Evolutionary conservation across 176 grass and related monocot species (phyloP).

Genomic region (Urochloa ruziziensis): DNA sequence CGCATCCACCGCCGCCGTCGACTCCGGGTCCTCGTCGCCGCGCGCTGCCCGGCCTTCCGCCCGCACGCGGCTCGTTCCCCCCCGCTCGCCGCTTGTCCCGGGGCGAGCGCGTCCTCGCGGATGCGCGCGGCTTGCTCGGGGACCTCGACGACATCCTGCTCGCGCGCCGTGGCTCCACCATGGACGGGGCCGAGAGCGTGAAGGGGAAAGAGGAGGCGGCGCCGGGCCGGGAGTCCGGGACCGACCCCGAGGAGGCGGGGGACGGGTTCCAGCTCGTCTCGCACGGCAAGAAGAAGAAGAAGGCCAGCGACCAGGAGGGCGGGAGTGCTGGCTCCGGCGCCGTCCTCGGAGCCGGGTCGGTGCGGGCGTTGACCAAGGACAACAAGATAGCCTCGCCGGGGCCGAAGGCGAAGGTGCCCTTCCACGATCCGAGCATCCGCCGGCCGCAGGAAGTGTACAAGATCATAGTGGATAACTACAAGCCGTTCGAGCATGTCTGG

Average conservation of each 20-base stretch:
- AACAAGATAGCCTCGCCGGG: slow-evolving; percentile 42
- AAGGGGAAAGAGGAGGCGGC: slow-evolving; percentile 40
- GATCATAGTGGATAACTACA: slow-evolving; percentile 77
- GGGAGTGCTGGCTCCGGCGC: not conserved
- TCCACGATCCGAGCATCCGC: slow-evolving; percentile 78
- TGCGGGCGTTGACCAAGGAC: slow-evolving; percentile 54
- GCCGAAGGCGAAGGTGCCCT: slow-evolving; percentile 53
- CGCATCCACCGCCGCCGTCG: not conserved
- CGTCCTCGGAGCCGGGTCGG: not conserved
- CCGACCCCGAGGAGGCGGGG: slow-evolving; percentile 44
- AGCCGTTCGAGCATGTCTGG: slow-evolving; percentile 93
- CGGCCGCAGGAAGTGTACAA: slow-evolving; percentile 80
- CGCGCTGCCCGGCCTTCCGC: slow-evolving; percentile 21
- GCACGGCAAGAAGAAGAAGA: slow-evolving; percentile 55
- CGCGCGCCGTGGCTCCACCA: slow-evolving; percentile 43
- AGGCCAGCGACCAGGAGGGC: slow-evolving; percentile 15
- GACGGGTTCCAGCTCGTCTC: slow-evolving; percentile 63
- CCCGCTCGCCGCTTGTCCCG: slow-evolving; percentile 6
- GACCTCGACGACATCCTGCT: slow-evolving; percentile 46
- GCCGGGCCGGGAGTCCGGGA: slow-evolving; percentile 4
- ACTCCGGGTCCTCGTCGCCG: slow-evolving; percentile 11
- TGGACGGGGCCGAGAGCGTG: slow-evolving; percentile 55
- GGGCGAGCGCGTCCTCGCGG: slow-evolving; percentile 28
- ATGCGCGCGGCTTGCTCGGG: slow-evolving; percentile 43
- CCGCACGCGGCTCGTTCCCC: slow-evolving; percentile 16